Evolutionary conservation across 495 filamentous ascomycete species (phyloP).

Genomic region (Neurospora tetrasperma): DNA sequence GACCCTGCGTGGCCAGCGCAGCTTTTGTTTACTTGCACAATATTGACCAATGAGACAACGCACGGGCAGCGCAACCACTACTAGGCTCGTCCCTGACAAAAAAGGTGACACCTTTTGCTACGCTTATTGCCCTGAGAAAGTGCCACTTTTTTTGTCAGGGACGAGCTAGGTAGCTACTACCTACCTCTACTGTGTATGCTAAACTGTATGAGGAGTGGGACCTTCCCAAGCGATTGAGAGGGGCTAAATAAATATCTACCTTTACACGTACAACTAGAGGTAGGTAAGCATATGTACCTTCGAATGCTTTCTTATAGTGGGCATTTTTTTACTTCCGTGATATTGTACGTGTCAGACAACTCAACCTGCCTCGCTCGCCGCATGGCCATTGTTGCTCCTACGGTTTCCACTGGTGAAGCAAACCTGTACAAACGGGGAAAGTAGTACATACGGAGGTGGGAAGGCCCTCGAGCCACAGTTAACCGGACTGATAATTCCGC

Average conservation of each 20-base stretch:
- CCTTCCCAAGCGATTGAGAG: background rate
- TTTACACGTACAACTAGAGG: background rate
- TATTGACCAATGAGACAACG: slow-evolving; percentile 12
- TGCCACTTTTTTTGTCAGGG: too few species aligned
- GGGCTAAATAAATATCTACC: background rate
- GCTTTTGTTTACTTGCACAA: slow-evolving; percentile 21
- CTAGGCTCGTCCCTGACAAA: too few species aligned
- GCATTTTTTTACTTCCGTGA: background rate
- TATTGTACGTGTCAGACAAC: background rate
- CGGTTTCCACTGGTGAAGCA: background rate
- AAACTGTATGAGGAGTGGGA: background rate
- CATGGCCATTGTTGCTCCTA: background rate
- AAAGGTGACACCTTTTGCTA: too few species aligned
- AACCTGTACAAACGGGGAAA: background rate
- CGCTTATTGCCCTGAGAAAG: too few species aligned
- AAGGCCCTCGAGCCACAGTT: background rate
- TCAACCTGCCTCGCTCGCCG: background rate
- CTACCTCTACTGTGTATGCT: too few species aligned
- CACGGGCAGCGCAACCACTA: background rate
- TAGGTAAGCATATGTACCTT: too few species aligned
- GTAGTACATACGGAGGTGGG: background rate
- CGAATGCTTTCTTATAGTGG: background rate
- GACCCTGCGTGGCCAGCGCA: slow-evolving; percentile 6
- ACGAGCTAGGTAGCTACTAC: background rate
- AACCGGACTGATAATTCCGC: background rate